Evolutionary conservation across 768 basidiomycete genomes (phyloP), one percentile per base, ranked within the genome.

Genomic region (Tricholoma hemisulphureum): DNA sequence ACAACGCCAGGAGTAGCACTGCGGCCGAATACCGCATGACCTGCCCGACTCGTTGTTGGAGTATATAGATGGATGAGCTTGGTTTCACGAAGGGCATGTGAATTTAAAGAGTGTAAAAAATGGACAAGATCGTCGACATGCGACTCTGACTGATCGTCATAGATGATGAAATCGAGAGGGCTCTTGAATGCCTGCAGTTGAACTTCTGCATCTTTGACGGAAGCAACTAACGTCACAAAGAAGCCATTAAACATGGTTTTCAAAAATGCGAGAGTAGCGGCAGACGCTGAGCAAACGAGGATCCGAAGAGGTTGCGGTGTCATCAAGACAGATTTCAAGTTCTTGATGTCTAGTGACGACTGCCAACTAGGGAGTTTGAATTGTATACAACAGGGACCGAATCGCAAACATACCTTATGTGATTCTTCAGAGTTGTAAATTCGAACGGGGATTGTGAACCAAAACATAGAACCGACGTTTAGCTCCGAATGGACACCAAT

Each of bases 21-120:
- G 43, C 74, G 80, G 26, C 75, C 73, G 56, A 85, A 82, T 16
- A 83, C 73, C 1, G 78, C 73, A 41, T 80, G 79, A 16, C 83
- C 81, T 6, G 81, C 75, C 35, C 79, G 75, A 60, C 81, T 84
- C 20, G 84, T 83, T 1, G 85, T 87, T 1, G 88, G 88, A 1
- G 88, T 89, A 66, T 87, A 88, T 18, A 91, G 73, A 60, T 89
- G 88, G 13, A 91, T 77, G 55, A 89, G 72, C 71, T 86, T 87
- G 3, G 87, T 85, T 10, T 85, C 81, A 23, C 66, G 65, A 7
- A 86, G 75, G 4, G 74, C 60, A 6, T 64, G 65, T 14, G 69
- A 67, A 10, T 70, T 61, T 1, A 81, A 67, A 9, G 76, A 73
- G 52, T 77, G 76, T 32, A 87, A 64, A 53, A 80, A 72, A 23